Evolutionary conservation across 345 rosid genomes (phyloP), one percentile per base, ranked within the genome.

Genomic region (Limnanthes douglasii): DNA sequence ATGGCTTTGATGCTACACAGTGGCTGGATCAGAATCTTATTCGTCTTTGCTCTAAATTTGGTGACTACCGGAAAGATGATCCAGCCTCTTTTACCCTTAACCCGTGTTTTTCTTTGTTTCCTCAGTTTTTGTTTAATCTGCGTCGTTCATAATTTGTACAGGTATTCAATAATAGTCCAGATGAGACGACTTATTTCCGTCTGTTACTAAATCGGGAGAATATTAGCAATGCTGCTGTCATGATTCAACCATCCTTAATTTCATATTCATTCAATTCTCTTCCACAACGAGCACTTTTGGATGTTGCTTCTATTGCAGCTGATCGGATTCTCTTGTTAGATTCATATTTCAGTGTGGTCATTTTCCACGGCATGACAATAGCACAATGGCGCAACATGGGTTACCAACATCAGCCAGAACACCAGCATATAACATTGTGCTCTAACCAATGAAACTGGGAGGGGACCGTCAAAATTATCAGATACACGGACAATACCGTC

Each of bases 321-420:
- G 96, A 92, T 40, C 82, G 78, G 27, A 85, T 92, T 52, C 94
- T 92, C 46, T 60, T 92, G 43, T 56, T 92, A 46, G 99, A 92
- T 68, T 67, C 99, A 16, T 92, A 92, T 59, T 78, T 92, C 51
- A 81, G 96, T 48, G 53, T 92, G 46, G 99, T 92, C 31, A 33
- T 92, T 37, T 92, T 92, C 62, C 94, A 92, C 69, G 96, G 99
- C 46, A 80, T 92, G 99, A 85, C 94, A 34, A 73, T 92, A 66
- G 96, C 96, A 25, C 99, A 92, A 34, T 92, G 99, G 96, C 99
- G 96, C 21, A 92, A 78, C 65, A 39, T 78, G 80, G 96, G 88
- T 15, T 92, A 80, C 54, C 99, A 92, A 55, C 61, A 75, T 66
- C 93, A 92, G 53, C 85, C 86, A 3, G 99, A 92, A 29, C 85